phyloP scores from a whole-genome alignment of 2,329 filamentous ascomycete species.

The Chaetomium olivaceum region DNA sequence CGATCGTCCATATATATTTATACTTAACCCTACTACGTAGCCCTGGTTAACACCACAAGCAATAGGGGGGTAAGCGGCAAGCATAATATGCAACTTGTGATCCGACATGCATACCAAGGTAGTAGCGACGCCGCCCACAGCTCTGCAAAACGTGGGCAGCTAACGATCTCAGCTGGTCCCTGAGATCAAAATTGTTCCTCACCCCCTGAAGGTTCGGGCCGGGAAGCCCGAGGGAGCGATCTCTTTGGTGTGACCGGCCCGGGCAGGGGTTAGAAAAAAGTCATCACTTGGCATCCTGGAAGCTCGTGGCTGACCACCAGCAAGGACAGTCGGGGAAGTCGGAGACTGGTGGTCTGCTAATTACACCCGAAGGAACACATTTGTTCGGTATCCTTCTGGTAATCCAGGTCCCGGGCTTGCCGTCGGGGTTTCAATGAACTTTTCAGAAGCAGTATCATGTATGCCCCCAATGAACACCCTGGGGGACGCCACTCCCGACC shows the following conservation, averaged over 20 bases:
- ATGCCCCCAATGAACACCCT: too few species aligned
- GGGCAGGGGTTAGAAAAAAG: background rate
- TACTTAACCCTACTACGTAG: background rate
- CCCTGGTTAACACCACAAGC: background rate
- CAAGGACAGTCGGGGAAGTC: background rate
- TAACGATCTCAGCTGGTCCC: background rate
- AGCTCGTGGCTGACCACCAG: background rate
- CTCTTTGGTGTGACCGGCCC: background rate
- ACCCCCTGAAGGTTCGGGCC: background rate
- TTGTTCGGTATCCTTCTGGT: background rate
- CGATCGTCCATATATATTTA: background rate
- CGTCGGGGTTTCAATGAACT: background rate
- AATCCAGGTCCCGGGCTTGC: background rate
- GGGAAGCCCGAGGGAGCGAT: background rate
- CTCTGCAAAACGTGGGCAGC: background rate
- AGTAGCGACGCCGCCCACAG: background rate
- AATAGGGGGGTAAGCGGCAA: background rate
- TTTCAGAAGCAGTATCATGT: background rate
- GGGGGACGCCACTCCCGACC: too few species aligned
- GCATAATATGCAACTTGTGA: background rate
- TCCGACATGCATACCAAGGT: background rate
- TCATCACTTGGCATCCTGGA: background rate
- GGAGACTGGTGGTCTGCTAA: background rate
- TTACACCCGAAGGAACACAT: background rate
- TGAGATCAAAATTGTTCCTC: background rate